Percentiles rank a stretch among this genome's conserved stretches.
Evolutionary conservation across 257 asterid species (phyloP).

Genomic region (Gentiana macrophylla): DNA sequence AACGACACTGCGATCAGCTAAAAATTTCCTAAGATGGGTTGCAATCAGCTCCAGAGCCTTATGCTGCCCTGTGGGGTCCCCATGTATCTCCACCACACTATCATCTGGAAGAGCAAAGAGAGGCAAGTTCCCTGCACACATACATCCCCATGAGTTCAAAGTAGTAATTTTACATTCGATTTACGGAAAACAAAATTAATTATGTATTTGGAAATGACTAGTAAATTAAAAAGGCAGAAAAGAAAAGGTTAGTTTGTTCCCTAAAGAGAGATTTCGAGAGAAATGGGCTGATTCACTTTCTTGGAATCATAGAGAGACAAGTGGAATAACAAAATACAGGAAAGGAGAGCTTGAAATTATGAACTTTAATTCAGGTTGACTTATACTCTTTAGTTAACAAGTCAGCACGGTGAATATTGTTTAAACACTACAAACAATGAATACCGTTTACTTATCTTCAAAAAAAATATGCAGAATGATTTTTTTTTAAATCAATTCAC

Average conservation of each 20-base stretch:
- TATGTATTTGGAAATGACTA: too few relatives aligned
- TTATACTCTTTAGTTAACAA: too few relatives aligned
- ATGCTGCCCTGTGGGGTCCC: constrained; percentile 61
- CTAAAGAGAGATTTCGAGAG: background rate
- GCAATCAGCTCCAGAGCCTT: constrained; percentile 81
- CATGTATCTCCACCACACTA: constrained; percentile 88
- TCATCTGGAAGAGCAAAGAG: constrained; percentile 73
- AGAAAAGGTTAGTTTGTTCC: background rate
- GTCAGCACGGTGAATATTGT: too few relatives aligned
- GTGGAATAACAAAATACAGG: too few relatives aligned
- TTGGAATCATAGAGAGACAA: background rate
- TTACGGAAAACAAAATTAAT: too few relatives aligned
- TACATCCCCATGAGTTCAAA: constrained; percentile 9
- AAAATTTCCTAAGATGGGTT: constrained; percentile 70
- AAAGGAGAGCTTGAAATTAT: too few relatives aligned
- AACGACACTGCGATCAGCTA: constrained; percentile 81
- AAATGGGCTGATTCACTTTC: background rate
- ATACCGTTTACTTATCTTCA: too few relatives aligned
- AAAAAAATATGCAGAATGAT: too few relatives aligned
- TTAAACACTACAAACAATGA: too few relatives aligned
- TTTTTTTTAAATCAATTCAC: too few relatives aligned
- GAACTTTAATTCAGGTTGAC: too few relatives aligned
- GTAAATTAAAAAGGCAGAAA: too few relatives aligned
- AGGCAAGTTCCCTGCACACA: constrained; percentile 65
- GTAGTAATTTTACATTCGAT: background rate